Evolutionary conservation across 2,329 filamentous ascomycete species (phyloP), one percentile per base, ranked within the genome.

Genomic region (Botrytis paeoniae): DNA sequence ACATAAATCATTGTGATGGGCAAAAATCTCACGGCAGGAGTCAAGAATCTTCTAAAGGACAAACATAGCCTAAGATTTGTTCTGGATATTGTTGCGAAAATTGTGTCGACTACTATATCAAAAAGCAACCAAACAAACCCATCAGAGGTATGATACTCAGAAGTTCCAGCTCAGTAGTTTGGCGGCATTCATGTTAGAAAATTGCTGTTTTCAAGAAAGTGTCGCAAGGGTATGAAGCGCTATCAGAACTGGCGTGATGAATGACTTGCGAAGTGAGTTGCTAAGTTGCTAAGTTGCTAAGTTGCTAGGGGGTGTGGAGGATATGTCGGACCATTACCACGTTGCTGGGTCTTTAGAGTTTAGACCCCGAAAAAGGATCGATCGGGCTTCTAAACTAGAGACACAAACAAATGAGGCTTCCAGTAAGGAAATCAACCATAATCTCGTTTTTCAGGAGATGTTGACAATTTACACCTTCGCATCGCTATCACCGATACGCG

Each of bases 321-420:
- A 54, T 22, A 39, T 54, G 45, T 54, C 48, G 48, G 45, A 29
- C 64, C 64, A 66, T 68, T 54, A 68, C 64, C 64, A 68, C 39
- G 48, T 68, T 29, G 45, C 35, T 68, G 64, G 48, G 35, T 57
- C 64, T 68, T 54, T 29, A 57, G 51, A 57, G n/a, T 57, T 57
- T 14, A 68, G 25, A 12, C 64, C 64, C 25, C 35, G 32, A 57
- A 29, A 57, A 35, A 54, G 37, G 39, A n/a, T 39, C 64, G 39
- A n/a, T 39, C 64, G 29, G 35, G 14, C 22, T 68, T 54, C n/a
- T 29, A 12, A 54, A 4, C 64, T 39, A 54, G 10, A 39, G 64
- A 51, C 20, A 22, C 25, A 29, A n/a, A 25, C 25, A 54, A 9
- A n/a, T 29, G 45, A 54, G 43, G 45, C 8, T 37, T n/a, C 29